Conservation (phyloP, 2,329 filamentous ascomycete genomes). For the Hymenoscyphus infarciens region DNA sequence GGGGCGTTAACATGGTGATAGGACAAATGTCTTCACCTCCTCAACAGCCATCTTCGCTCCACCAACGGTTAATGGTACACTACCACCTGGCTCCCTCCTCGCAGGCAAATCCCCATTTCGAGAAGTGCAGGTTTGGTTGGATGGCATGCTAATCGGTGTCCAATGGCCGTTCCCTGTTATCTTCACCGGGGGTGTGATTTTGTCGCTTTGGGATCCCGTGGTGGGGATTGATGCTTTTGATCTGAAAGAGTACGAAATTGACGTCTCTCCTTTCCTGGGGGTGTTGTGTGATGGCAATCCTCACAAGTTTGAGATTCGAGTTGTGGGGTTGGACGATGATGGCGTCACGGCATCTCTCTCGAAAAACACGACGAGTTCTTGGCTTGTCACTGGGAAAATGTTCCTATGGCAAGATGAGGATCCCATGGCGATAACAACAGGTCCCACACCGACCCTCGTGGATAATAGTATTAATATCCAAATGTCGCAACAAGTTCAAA, state of each 20-base stretch:
- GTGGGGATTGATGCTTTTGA: constrained; percentile 78
- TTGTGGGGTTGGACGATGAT: constrained; percentile 60
- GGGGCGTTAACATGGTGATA: too few relatives aligned
- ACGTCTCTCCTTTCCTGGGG: constrained; percentile 73
- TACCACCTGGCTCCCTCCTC: background rate
- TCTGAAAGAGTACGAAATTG: constrained; percentile 74
- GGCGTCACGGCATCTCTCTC: constrained; percentile 31
- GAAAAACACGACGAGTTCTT: constrained; percentile 58
- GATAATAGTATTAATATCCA: constrained; percentile 41
- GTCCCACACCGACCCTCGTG: constrained; percentile 35
- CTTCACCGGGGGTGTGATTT: constrained; percentile 76
- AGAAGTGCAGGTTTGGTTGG: constrained; percentile 73
- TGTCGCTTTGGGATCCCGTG: constrained; percentile 72
- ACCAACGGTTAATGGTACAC: constrained; percentile 18
- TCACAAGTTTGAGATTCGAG: constrained; percentile 65
- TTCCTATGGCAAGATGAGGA: constrained; percentile 64
- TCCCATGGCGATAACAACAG: constrained; percentile 47
- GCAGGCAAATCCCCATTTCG: constrained; percentile 58
- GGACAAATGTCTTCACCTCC: constrained; percentile 61
- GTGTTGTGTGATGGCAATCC: constrained; percentile 60
- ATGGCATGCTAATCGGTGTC: constrained; percentile 68
- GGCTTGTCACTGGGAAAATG: constrained; percentile 72
- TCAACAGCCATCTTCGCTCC: constrained; percentile 54
- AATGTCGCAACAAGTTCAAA: constrained; percentile 44
- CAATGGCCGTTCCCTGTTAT: constrained; percentile 82